Evolutionary conservation across 1,284 basidiomycete species (phyloP).

Genomic region (Ganoderma resinaceum): DNA sequence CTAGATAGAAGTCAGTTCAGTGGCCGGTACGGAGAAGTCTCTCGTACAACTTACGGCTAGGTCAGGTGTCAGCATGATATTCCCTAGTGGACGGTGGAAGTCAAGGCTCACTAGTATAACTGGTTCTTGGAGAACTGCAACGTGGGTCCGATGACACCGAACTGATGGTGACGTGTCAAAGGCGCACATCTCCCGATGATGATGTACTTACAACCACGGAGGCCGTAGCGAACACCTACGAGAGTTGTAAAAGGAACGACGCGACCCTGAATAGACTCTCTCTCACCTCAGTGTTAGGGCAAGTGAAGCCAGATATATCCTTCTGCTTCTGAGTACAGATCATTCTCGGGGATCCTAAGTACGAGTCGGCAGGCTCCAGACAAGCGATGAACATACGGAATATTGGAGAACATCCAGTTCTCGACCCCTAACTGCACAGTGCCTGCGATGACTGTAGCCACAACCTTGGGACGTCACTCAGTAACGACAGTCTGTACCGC

Average conservation of each 20-base stretch:
- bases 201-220: slow-evolving; percentile 38
- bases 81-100: not conserved
- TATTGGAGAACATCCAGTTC: slow-evolving; percentile 71
- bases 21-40: not conserved
- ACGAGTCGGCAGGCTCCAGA: not conserved
- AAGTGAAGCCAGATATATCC: slow-evolving; percentile 54
- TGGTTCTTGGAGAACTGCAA: slow-evolving; percentile 49
- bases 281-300: slow-evolving; percentile 48
- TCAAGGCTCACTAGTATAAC: slow-evolving; percentile 45
- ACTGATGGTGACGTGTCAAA: slow-evolving; percentile 30
- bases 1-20: slow-evolving; percentile 21
- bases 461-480: slow-evolving; percentile 48
- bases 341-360: slow-evolving; percentile 35
- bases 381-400: slow-evolving; percentile 40
- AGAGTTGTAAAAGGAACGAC: slow-evolving; percentile 6
- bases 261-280: not conserved
- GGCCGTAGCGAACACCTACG: slow-evolving; percentile 41
- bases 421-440: slow-evolving; percentile 72
- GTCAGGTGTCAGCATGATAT: not conserved
- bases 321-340: slow-evolving; percentile 55
- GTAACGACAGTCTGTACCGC: not conserved
- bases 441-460: slow-evolving; percentile 68
- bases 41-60: not conserved
- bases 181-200: not conserved
- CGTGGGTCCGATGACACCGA: slow-evolving; percentile 50